Conservation (phyloP, 2,329 filamentous ascomycete genomes). For the Juglanconis sp. region DNA sequence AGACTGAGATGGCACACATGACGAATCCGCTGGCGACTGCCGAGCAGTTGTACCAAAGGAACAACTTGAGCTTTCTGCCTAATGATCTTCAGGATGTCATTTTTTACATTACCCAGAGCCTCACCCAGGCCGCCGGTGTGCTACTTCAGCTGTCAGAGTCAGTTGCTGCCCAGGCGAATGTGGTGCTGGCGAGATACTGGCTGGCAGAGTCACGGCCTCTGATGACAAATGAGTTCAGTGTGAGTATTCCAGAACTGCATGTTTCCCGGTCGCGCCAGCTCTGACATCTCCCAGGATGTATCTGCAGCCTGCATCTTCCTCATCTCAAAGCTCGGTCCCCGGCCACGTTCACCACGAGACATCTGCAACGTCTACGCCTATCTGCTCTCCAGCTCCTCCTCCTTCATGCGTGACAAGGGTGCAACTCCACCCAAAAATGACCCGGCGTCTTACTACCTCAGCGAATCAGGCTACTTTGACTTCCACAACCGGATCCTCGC, state of each 20-base stretch:
- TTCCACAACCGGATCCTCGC: slow-evolving; percentile 63
- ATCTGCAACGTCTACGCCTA: slow-evolving; percentile 83
- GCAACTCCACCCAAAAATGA: slow-evolving; percentile 34
- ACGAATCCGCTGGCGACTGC: slow-evolving; percentile 70
- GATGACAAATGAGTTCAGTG: slow-evolving; percentile 57
- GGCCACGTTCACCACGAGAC: slow-evolving; percentile 73
- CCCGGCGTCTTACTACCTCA: slow-evolving; percentile 62
- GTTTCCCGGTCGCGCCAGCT: too few relatives aligned
- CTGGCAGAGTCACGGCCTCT: slow-evolving; percentile 46
- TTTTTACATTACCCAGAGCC: slow-evolving; percentile 66
- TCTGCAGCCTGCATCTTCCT: slow-evolving; percentile 82
- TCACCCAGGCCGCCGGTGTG: slow-evolving; percentile 76
- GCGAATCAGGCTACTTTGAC: slow-evolving; percentile 67
- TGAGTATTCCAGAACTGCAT: slow-evolving; percentile 25
- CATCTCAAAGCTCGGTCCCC: slow-evolving; percentile 75
- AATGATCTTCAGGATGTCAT: slow-evolving; percentile 68
- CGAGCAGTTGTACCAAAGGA: slow-evolving; percentile 62
- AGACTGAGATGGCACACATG: slow-evolving; percentile 54
- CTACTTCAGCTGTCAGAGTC: slow-evolving; percentile 83
- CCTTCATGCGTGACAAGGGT: slow-evolving; percentile 42
- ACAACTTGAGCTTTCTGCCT: slow-evolving; percentile 58
- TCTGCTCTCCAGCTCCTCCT: slow-evolving; percentile 62
- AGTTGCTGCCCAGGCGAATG: slow-evolving; percentile 78
- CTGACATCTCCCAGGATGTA: slow-evolving; percentile 58
- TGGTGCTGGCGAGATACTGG: slow-evolving; percentile 81